Percentiles rank a stretch among this genome's conserved stretches.
Evolutionary conservation across 1,284 basidiomycete genomes (phyloP).

Genomic region (Agroathelia rolfsii): DNA sequence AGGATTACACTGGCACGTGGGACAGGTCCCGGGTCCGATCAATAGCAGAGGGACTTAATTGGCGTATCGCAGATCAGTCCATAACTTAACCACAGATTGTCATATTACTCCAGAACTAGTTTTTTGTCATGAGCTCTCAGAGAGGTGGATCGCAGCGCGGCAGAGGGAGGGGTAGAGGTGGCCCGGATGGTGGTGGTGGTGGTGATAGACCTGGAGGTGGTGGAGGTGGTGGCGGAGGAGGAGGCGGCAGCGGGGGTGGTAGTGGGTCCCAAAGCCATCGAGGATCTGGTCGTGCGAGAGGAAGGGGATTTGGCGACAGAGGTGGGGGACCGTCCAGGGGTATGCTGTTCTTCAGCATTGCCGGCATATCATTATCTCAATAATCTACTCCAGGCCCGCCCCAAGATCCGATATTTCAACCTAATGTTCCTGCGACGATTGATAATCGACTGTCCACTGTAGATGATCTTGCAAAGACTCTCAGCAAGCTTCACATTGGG

Average conservation of each 20-base stretch:
- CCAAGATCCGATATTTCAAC: too few species aligned
- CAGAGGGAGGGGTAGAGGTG: conserved; percentile 23
- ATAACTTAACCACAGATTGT: too few species aligned
- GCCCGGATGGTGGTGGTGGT: conserved; percentile 22
- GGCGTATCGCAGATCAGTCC: too few species aligned
- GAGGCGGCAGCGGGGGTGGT: conserved; percentile 15
- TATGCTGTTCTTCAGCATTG: conserved; percentile 3
- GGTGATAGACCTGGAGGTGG: conserved; percentile 14
- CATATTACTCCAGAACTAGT: conserved; percentile 2
- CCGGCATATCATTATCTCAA: conserved; percentile 24
- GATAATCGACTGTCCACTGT: conserved; percentile 55
- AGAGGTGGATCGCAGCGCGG: conserved; percentile 14
- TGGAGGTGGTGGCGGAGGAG: conserved; percentile 18
- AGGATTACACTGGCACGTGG: too few species aligned
- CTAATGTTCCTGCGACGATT: too few species aligned
- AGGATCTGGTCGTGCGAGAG: conserved; percentile 7
- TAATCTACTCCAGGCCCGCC: conserved; percentile 39
- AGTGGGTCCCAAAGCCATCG: conserved; percentile 5
- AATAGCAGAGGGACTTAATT: too few species aligned
- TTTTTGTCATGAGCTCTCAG: conserved; percentile 1
- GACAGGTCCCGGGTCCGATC: too few species aligned
- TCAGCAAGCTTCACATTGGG: conserved; percentile 32
- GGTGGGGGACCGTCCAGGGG: conserved; percentile 13
- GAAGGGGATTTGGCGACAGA: conserved; percentile 16
- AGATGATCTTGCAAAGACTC: conserved; percentile 41